These are phyloP conservation scores for Lophium mytilinum DNA, from an alignment of 495 filamentous ascomycete genomes.

Conservation along the genomic window DNA sequence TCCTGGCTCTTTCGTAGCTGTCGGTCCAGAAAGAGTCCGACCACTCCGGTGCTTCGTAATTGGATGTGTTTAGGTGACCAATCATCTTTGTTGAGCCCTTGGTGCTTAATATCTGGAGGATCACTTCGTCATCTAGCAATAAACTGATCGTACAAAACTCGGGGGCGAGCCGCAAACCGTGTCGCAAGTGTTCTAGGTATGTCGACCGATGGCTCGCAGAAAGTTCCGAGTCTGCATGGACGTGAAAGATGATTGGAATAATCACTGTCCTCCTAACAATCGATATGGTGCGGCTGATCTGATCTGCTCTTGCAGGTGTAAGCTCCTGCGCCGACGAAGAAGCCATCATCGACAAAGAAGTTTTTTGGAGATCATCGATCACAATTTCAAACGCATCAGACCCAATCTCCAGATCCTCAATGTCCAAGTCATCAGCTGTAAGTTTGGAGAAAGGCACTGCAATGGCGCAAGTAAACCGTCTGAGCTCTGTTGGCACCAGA, in stretches of 20 bases:
- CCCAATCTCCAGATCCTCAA: conserved; percentile 58
- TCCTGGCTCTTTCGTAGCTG: conserved; percentile 39
- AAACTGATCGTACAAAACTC: conserved; percentile 68
- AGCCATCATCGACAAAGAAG: background rate
- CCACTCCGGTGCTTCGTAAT: conserved; percentile 44
- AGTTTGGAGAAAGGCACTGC: conserved; percentile 56
- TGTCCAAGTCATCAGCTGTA: conserved; percentile 43
- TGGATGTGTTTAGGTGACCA: conserved; percentile 45
- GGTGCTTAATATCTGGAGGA: conserved; percentile 46
- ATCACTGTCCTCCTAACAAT: conserved; percentile 56
- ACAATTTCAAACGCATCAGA: conserved; percentile 67
- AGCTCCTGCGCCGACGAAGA: background rate
- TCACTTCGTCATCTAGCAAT: conserved; percentile 42
- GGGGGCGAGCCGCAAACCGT: conserved; percentile 62
- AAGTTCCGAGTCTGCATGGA: conserved; percentile 27
- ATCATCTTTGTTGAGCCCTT: conserved; percentile 69
- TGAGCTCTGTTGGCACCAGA: conserved; percentile 56
- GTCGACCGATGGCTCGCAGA: conserved; percentile 23
- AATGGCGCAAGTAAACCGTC: conserved; percentile 58
- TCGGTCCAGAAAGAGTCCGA: conserved; percentile 47
- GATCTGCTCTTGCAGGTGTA: conserved; percentile 26
- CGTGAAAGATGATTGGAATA: conserved; percentile 60
- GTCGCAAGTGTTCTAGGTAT: conserved; percentile 55
- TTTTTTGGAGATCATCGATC: conserved; percentile 40
- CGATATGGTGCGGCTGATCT: conserved; percentile 51